Conservation (phyloP, 805 yeast genomes). For the Tetrapisispora namnaoensis region DNA sequence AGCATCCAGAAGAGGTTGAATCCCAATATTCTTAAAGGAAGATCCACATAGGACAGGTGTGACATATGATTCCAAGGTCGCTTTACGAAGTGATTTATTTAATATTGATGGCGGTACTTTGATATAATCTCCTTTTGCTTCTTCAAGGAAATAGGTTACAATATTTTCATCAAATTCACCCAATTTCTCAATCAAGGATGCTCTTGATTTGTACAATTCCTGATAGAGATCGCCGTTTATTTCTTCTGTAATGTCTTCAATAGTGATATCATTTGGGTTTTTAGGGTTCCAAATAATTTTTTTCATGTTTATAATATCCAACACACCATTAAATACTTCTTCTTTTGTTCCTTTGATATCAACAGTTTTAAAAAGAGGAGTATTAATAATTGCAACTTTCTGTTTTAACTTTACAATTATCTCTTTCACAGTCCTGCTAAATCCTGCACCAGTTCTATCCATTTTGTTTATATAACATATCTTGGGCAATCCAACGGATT, state of each 20-base stretch:
- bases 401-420: constrained; percentile 68
- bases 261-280: constrained; percentile 19
- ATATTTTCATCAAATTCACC: constrained; percentile 75
- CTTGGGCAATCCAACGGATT: constrained; percentile 68
- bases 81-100: constrained; percentile 49
- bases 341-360: constrained; percentile 24
- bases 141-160: constrained; percentile 66
- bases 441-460: constrained; percentile 96
- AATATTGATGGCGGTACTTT: constrained; percentile 46
- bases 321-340: constrained; percentile 41
- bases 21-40: constrained; percentile 85
- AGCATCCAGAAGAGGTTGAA: constrained; percentile 87
- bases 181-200: constrained; percentile 71
- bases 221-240: constrained; percentile 30
- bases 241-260: constrained; percentile 45
- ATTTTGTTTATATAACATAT: constrained; percentile 82
- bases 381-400: constrained; percentile 59
- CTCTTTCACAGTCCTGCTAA: constrained; percentile 79
- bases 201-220: constrained; percentile 49
- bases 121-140: constrained; percentile 55
- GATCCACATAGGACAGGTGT: constrained; percentile 90
- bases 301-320: constrained; percentile 48
- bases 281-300: constrained; percentile 37
- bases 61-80: constrained; percentile 48
- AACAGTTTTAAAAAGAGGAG: constrained; percentile 55